Conservation (phyloP, 164 flowering plant species). For the Liquidambar formosana region DNA sequence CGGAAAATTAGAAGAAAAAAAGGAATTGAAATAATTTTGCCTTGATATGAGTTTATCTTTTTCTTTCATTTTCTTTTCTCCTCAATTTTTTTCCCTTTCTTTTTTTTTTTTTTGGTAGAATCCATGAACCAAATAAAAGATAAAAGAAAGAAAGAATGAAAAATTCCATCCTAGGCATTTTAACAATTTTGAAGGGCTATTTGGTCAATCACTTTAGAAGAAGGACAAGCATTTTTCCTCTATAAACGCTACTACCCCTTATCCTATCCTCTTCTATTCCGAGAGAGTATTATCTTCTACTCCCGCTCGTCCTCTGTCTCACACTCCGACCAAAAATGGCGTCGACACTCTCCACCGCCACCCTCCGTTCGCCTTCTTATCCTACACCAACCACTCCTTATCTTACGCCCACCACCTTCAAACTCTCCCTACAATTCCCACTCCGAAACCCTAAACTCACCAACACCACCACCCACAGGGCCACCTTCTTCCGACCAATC, state of each 20-base stretch:
- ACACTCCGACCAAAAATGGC: slow-evolving; percentile 22
- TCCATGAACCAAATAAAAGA: too few relatives aligned
- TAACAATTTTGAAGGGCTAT: neutral
- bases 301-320: slow-evolving; percentile 9
- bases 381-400: slow-evolving; percentile 20
- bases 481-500: slow-evolving; percentile 43
- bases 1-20: too few relatives aligned
- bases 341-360: slow-evolving; percentile 33
- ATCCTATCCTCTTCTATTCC: slow-evolving; percentile 16
- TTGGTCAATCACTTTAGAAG: neutral
- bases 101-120: too few relatives aligned
- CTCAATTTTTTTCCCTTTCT: too few relatives aligned
- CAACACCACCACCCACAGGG: slow-evolving; percentile 26
- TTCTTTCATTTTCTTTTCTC: too few relatives aligned
- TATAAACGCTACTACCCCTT: neutral
- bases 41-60: too few relatives aligned
- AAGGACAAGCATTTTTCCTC: neutral
- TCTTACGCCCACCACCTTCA: slow-evolving; percentile 21
- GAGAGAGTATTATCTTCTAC: neutral
- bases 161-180: too few relatives aligned
- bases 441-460: slow-evolving; percentile 18
- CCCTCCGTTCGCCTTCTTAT: slow-evolving; percentile 36
- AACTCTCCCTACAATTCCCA: slow-evolving; percentile 31
- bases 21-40: too few relatives aligned
- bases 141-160: too few relatives aligned